Evolutionary conservation across 805 yeast genomes (phyloP), one percentile per base, ranked within the genome.

Genomic region (Sugiyamaella marilandica): DNA sequence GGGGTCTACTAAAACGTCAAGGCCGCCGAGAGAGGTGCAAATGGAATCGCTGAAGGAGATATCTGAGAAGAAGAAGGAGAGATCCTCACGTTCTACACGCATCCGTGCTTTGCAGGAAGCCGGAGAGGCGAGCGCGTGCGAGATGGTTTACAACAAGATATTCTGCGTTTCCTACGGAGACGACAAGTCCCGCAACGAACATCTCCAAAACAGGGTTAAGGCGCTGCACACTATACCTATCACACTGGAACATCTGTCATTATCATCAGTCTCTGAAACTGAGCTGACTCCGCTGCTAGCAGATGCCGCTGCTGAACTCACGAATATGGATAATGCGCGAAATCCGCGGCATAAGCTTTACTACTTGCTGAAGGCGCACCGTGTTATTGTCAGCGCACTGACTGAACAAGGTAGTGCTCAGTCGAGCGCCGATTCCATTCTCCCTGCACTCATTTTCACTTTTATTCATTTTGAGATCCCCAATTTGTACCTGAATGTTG

Each of bases 391-490:
- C 9, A 65, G 62, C 41, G 65, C 62, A 2, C 55, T 59, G 48
- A 50, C 52, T 24, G 62, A 49, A 45, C 55, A 53, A 18, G 50
- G 50, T 10, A 45, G 55, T 14, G 54, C 50, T 11, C 52, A 45
- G 26, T 45, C 67, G 13, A 58, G 67, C 11, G 76, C 77, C 5
- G 77, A 73, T 52, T 53, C 63, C 13, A 61, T 73, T 16, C 59
- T 73, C 3, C 77, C 77, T 1, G 60, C 69, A 5, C 65, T 73
- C 29, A 65, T 73, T 9, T 69, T 61, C 52, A 54, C 68, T 5
- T 57, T 72, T 19, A 60, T 70, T 14, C 59, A 63, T 39, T 61
- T 63, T 39, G 58, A 62, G 26, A 58, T 62, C n/a, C 63, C 68
- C 1, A 58, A 68, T 50, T 55, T 70, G 49, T 68, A 68, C 64